Evolutionary conservation across 257 asterid genomes (phyloP).

Genomic region (Capsicum baccatum): DNA sequence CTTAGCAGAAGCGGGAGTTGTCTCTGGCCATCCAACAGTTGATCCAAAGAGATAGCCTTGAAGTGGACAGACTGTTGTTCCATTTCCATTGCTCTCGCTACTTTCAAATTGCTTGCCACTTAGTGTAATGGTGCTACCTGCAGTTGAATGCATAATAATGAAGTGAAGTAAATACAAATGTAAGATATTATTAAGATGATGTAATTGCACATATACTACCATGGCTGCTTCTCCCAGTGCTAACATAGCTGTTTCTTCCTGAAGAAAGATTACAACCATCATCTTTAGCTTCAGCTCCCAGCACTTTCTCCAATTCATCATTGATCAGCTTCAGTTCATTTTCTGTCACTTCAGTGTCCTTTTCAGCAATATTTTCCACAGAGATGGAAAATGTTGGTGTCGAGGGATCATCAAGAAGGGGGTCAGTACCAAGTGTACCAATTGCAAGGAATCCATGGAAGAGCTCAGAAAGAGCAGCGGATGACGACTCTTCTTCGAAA

Average conservation of each 20-base stretch:
- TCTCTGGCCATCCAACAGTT: conserved; percentile 62
- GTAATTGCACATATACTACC: conserved; percentile 29
- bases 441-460: conserved; percentile 97
- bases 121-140: conserved; percentile 64
- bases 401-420: conserved; percentile 52
- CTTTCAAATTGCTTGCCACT: conserved; percentile 63
- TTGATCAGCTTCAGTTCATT: conserved; percentile 77
- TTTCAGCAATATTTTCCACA: conserved; percentile 77
- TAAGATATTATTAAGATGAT: neutral
- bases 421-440: conserved; percentile 85
- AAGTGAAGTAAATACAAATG: too few relatives aligned
- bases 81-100: conserved; percentile 55
- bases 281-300: conserved; percentile 62
- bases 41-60: conserved; percentile 89
- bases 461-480: conserved; percentile 66
- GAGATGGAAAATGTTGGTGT: conserved; percentile 82
- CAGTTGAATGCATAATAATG: neutral
- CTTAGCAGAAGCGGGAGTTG: conserved; percentile 47
- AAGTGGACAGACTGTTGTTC: conserved; percentile 69
- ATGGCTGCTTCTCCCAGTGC: conserved; percentile 75
- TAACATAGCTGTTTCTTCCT: conserved; percentile 82
- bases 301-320: conserved; percentile 90
- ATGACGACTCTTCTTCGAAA: conserved; percentile 57
- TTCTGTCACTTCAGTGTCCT: conserved; percentile 81
- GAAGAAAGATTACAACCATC: conserved; percentile 61